Evolutionary conservation across 495 filamentous ascomycete genomes (phyloP), one percentile per base, ranked within the genome.

Genomic region (Penicillium macrosclerotiorum): DNA sequence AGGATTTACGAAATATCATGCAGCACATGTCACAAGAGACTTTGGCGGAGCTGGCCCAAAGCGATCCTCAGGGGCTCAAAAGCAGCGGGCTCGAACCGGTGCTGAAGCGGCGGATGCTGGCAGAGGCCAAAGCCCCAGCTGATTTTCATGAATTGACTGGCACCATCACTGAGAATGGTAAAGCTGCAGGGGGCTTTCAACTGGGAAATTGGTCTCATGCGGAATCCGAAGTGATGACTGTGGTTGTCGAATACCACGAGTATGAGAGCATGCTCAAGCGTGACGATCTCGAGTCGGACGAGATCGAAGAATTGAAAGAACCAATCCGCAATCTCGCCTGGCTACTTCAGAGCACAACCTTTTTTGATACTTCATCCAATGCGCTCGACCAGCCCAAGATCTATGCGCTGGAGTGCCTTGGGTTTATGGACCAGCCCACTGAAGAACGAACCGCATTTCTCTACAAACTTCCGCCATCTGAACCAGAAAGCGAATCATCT

Each of bases 1-100:
- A 40, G 6, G 34, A 37, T 19, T 33, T 59, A 27, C 46, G 51
- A 3, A 46, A 57, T 27, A 8, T 54, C 8, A 57, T 57, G 54
- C 49, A 47, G 45, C 54, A 57, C 37, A 31, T 57, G 40, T 57
- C 54, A 0, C 54, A 57, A 23, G 54, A 52, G 6, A 38, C 49
- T 4, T 23, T 57, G 16, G 45, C 44, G 8, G 32, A 16, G 17
- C 8, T 52, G 3, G 49, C 22, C 7, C 39, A 34, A 29, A 35
- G 20, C 17, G 44, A 45, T 18, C 38, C 22, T 1, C 18, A 46
- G n/a, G 48, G 45, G 8, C 11, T 57, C 22, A 49, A 58, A 29
- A 34, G 30, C 23, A 58, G 40, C 35, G 54, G 54, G 2, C 36
- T 58, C 9, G 54, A 54, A 29, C 45, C 51, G 4, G 54, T 58